Evolutionary conservation across 139 green algal genomes (phyloP), one percentile per base, ranked within the genome.

Genomic region (Chlorella sp.): DNA sequence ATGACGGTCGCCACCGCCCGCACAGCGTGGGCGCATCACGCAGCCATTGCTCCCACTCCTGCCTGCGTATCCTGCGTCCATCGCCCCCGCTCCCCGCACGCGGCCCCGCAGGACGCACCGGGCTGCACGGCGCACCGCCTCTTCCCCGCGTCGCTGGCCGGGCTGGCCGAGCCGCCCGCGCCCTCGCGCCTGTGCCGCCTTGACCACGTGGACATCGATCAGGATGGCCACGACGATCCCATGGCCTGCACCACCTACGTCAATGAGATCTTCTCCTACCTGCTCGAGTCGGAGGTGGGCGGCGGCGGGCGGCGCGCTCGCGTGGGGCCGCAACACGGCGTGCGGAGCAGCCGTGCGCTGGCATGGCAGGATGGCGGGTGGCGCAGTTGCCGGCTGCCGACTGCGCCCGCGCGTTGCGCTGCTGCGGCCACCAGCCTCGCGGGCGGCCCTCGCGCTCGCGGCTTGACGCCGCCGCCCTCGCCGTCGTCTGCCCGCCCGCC

Each of bases 191-290:
- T 27, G 38, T 67, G 69, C 53, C 72, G 58, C 42, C 62, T 33
- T 27, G 29, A 41, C 17, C n/a, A 41, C 9, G 74, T 85, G 6
- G 76, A 97, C 75, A 90, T 97, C 31, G 93, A 97, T 48, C 72
- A 71, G 23, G 23, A 77, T 4, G 89, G 93, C 67, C 41, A 73
- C 15, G 85, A 91, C 46, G 91, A 97, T 77, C 82, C 85, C 7
- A 83, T 92, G 73, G 86, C 89, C 2, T 96, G 92, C 77, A 81
- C 84, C 31, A 78, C 92, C 8, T 95, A 96, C 64, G 92, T 93
- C 0, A 58, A 76, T 7, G 74, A 85, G 35, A 97, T 97, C 50
- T 95, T 94, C 25, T 72, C 88, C 41, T 77, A 96, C 73, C 81
- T 96, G 40, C 72, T 80, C 5, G 77, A 89, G 8, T 65, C 33